A percentile compares a stretch with the other conserved stretches of the same genome.
Evolutionary conservation across 2,329 filamentous ascomycete species (phyloP).

Genomic region (Akanthomyces uredinophilus): DNA sequence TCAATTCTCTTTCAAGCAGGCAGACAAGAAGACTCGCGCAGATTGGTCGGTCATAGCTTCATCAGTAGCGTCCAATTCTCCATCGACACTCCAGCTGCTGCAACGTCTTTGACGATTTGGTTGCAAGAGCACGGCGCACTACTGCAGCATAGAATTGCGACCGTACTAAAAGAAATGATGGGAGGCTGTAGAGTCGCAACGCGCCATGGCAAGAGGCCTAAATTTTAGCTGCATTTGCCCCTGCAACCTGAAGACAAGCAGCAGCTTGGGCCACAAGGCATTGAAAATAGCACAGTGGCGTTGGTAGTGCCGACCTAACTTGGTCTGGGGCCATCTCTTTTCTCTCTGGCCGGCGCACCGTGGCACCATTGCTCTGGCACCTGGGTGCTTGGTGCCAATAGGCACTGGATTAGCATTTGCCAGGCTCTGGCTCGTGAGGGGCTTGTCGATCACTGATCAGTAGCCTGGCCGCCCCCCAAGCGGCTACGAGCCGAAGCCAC

Average conservation of each 20-base stretch:
- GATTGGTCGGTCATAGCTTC: neutral
- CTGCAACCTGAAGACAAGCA: neutral
- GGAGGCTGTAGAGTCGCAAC: neutral
- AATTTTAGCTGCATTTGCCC: neutral
- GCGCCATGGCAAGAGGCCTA: neutral
- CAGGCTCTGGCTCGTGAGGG: neutral
- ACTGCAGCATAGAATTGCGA: neutral
- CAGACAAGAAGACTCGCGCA: neutral
- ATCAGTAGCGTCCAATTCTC: neutral
- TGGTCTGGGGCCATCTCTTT: neutral
- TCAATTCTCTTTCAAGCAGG: neutral
- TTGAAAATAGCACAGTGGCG: slow-evolving; percentile 9
- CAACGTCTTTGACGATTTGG: no score
- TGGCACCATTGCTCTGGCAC: neutral
- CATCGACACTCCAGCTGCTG: neutral
- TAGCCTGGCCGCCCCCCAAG: neutral
- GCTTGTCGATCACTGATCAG: slow-evolving; percentile 2
- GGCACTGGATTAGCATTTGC: neutral
- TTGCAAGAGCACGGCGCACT: neutral
- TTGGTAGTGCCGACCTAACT: neutral
- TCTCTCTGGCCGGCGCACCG: neutral
- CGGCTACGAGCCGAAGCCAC: slow-evolving; percentile 12
- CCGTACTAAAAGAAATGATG: neutral
- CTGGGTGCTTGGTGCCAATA: neutral
- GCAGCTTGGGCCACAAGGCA: neutral